These are phyloP conservation scores for Aspergillus novofumigatus DNA, from an alignment of 2,329 filamentous ascomycete species.

Conservation along the genomic window DNA sequence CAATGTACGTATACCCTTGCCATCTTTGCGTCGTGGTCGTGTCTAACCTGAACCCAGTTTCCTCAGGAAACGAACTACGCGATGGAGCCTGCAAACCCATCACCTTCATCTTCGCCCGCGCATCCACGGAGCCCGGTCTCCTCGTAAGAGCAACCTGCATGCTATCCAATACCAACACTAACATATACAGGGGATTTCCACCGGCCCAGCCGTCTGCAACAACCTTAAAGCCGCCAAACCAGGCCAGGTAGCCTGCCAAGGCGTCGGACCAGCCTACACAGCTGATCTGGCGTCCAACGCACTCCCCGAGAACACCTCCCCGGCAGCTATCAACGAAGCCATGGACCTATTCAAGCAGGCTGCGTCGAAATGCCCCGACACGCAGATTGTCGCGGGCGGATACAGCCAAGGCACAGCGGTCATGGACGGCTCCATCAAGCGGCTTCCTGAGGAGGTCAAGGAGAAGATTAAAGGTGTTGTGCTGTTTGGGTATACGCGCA, in stretches of 20 bases:
- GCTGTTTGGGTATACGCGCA: slow-evolving; percentile 35
- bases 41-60: too few species aligned
- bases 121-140: slow-evolving; percentile 47
- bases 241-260: slow-evolving; percentile 10
- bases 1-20: too few species aligned
- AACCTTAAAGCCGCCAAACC: neutral
- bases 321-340: slow-evolving; percentile 8
- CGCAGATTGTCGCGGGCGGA: slow-evolving; percentile 10
- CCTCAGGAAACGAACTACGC: slow-evolving; percentile 33
- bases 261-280: slow-evolving; percentile 8
- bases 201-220: slow-evolving; percentile 5
- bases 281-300: slow-evolving; percentile 10
- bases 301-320: slow-evolving; percentile 6
- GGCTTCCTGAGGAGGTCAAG: slow-evolving; percentile 22
- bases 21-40: too few species aligned
- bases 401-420: slow-evolving; percentile 42
- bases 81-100: slow-evolving; percentile 38
- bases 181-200: slow-evolving; percentile 3
- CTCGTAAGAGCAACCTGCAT: slow-evolving; percentile 33
- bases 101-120: slow-evolving; percentile 48
- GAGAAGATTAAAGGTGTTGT: slow-evolving; percentile 37
- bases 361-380: slow-evolving; percentile 10
- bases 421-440: slow-evolving; percentile 36
- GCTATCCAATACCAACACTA: neutral
- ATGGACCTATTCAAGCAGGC: slow-evolving; percentile 5